phyloP scores from a whole-genome alignment of 1,139 yeast species.

The Meyerozyma smithsonii region DNA sequence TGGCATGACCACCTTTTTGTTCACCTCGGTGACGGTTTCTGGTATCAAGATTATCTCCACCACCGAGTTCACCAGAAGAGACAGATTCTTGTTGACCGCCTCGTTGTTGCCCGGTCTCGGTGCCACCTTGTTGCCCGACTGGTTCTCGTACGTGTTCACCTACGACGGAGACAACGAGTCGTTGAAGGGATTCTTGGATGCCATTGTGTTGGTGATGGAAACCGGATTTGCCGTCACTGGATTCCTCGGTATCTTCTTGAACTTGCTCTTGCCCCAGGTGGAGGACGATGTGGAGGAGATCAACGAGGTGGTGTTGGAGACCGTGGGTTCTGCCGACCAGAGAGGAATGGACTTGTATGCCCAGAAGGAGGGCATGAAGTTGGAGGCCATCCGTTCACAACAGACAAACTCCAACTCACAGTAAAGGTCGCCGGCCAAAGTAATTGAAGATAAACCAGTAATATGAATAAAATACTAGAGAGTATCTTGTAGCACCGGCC shows the following conservation, averaged over 20 bases:
- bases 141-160: constrained; percentile 76
- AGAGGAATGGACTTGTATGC: constrained; percentile 34
- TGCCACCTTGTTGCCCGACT: constrained; percentile 64
- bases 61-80: constrained; percentile 79
- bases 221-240: constrained; percentile 87
- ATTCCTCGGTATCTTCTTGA: constrained; percentile 66
- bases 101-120: constrained; percentile 77
- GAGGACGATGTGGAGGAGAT: constrained; percentile 56
- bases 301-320: constrained; percentile 42
- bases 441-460: not conserved
- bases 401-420: not conserved
- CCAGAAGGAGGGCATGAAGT: constrained; percentile 29
- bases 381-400: constrained; percentile 21
- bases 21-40: constrained; percentile 84
- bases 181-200: constrained; percentile 69
- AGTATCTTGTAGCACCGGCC: no score
- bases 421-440: not conserved
- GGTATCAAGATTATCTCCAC: constrained; percentile 78
- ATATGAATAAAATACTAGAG: not conserved
- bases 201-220: constrained; percentile 78
- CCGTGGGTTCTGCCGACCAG: constrained; percentile 44
- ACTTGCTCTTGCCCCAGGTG: constrained; percentile 69
- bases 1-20: constrained; percentile 88
- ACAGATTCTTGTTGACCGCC: constrained; percentile 76
- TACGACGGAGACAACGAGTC: constrained; percentile 64